Evolutionary conservation across 2,329 filamentous ascomycete genomes (phyloP).

Genomic region (Diplodia sapinea): DNA sequence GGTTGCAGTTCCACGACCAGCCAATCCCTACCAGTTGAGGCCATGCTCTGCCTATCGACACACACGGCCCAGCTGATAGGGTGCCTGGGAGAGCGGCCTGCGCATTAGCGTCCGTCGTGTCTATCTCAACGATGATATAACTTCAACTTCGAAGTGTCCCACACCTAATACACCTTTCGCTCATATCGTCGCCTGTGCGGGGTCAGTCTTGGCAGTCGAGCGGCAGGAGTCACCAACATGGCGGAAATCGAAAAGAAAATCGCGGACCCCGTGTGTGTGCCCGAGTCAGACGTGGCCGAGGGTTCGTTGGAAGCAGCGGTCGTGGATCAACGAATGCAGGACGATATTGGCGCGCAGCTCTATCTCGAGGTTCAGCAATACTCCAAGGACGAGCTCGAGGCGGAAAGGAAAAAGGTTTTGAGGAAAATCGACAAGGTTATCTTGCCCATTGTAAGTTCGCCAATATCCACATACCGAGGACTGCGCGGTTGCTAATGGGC

Average conservation of each 20-base stretch:
- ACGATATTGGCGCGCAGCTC: constrained; percentile 54
- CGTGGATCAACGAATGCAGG: constrained; percentile 35
- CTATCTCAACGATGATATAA: constrained; percentile 3
- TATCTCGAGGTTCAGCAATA: constrained; percentile 54
- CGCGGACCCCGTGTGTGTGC: constrained; percentile 1
- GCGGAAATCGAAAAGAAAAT: constrained; percentile 27
- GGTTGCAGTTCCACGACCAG: background rate
- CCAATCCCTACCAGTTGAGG: constrained; percentile 4
- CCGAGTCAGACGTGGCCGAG: constrained; percentile 21
- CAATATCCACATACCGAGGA: background rate
- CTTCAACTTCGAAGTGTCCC: background rate
- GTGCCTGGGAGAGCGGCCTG: constrained; percentile 4
- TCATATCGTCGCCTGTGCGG: background rate
- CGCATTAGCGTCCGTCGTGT: constrained; percentile 12
- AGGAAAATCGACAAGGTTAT: constrained; percentile 55
- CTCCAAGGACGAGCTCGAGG: constrained; percentile 52
- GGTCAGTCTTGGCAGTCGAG: too few species aligned
- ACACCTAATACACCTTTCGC: too few species aligned
- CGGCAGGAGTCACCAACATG: background rate
- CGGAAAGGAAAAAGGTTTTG: constrained; percentile 50
- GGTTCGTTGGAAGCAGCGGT: constrained; percentile 12
- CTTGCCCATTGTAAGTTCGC: constrained; percentile 51
- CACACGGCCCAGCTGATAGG: constrained; percentile 6
- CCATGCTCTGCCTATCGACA: constrained; percentile 9
- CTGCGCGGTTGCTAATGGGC: background rate